These are phyloP conservation scores for Plasmodium yoelii DNA, from an alignment of 169 alveolate species.

Conservation along the genomic window DNA sequence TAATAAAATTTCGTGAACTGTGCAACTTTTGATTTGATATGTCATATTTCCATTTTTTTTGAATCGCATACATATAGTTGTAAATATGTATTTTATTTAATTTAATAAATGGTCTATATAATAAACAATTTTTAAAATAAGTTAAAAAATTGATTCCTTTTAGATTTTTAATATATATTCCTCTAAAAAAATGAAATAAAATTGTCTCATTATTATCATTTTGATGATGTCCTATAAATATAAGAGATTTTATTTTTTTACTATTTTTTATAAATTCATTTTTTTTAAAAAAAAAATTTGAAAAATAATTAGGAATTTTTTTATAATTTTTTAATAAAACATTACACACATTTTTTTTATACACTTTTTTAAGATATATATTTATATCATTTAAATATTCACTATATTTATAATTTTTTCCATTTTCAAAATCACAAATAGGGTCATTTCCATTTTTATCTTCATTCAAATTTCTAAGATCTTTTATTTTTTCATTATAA, in stretches of 20 bases:
- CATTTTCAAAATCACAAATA: neutral
- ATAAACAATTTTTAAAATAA: constrained; percentile 38
- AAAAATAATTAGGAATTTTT: no score
- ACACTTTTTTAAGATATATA: constrained; percentile 1
- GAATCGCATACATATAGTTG: constrained; percentile 22
- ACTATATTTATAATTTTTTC: constrained; percentile 15
- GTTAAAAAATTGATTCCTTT: constrained; percentile 39
- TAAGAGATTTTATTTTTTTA: constrained; percentile 10
- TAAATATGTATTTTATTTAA: constrained; percentile 27
- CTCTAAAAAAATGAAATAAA: constrained; percentile 50
- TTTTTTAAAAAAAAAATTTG: neutral
- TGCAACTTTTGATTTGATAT: constrained; percentile 23
- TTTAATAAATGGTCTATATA: constrained; percentile 63
- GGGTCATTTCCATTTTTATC: neutral
- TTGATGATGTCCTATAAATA: constrained; percentile 49
- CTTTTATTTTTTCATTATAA: neutral
- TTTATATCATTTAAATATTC: constrained; percentile 16
- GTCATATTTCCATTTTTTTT: constrained; percentile 55
- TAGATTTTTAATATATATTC: constrained; percentile 59
- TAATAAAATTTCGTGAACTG: constrained; percentile 33
- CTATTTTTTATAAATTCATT: neutral
- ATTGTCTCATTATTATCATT: constrained; percentile 68
- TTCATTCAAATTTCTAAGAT: neutral
- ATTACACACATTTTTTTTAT: constrained; percentile 16
- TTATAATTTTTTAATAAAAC: neutral